These are phyloP conservation scores for Nymphaea thermarum DNA, from an alignment of 164 flowering plant genomes.

Conservation along the genomic window DNA sequence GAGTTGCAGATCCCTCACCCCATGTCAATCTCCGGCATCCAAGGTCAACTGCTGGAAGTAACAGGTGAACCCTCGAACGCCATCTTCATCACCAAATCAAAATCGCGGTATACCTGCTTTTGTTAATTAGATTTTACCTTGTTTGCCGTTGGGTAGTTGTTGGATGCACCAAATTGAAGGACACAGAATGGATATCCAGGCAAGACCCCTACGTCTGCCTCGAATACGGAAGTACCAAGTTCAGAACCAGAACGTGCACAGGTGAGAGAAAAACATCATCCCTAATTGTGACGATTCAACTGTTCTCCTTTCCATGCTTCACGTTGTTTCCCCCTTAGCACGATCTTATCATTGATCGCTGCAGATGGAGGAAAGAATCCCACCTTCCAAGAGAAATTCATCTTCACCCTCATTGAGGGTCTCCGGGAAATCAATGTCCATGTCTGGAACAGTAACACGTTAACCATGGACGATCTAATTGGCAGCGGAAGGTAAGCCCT, in stretches of 20 bases:
- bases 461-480: constrained; percentile 62
- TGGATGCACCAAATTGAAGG: constrained; percentile 64
- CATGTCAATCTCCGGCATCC: constrained; percentile 59
- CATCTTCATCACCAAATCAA: neutral
- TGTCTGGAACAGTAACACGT: constrained; percentile 88
- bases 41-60: constrained; percentile 76
- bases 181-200: constrained; percentile 92
- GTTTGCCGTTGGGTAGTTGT: constrained; percentile 37
- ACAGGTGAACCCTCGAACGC: constrained; percentile 33
- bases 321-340: neutral
- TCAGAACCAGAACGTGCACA: constrained; percentile 71
- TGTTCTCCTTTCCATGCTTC: neutral
- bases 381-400: constrained; percentile 74
- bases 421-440: constrained; percentile 45
- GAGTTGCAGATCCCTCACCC: neutral
- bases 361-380: constrained; percentile 89
- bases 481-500: constrained; percentile 67
- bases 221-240: constrained; percentile 62
- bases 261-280: constrained; percentile 21
- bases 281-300: neutral
- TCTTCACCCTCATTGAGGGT: constrained; percentile 62
- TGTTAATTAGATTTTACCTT: neutral
- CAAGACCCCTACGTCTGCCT: constrained; percentile 91
- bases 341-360: neutral
- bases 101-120: neutral